Evolutionary conservation across 768 basidiomycete species (phyloP).

Genomic region (Suillus hirtellus): DNA sequence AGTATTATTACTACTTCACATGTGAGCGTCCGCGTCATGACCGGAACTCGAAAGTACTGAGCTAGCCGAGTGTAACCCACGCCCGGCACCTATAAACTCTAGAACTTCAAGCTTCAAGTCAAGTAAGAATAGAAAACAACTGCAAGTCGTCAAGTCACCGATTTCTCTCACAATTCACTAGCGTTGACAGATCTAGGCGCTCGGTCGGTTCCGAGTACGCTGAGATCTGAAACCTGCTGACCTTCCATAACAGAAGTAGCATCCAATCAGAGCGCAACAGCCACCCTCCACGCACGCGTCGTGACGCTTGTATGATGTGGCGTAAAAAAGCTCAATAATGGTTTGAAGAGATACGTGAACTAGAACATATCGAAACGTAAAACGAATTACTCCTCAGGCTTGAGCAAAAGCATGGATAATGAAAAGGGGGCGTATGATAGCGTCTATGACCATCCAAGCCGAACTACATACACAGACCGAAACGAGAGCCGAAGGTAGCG

Average conservation of each 20-base stretch:
- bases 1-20: not conserved
- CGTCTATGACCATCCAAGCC: constrained; percentile 13
- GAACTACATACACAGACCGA: constrained; percentile 12
- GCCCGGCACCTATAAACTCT: not conserved
- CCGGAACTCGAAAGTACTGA: not conserved
- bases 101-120: too few relatives aligned
- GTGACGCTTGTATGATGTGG: not conserved
- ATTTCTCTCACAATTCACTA: too few relatives aligned
- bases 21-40: not conserved
- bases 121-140: not conserved
- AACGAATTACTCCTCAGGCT: constrained; percentile 6
- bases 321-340: constrained; percentile 10
- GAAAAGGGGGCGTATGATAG: constrained; percentile 5
- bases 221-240: not conserved
- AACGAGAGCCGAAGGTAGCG: not conserved
- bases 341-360: constrained; percentile 11
- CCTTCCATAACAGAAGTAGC: not conserved
- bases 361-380: constrained; percentile 12
- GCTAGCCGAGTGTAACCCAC: not conserved
- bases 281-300: not conserved
- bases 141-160: not conserved
- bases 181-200: not conserved
- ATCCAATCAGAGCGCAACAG: not conserved
- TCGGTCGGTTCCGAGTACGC: constrained; percentile 1
- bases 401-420: constrained; percentile 9